These are phyloP conservation scores for Globisporangium sylvaticum DNA, from an alignment of 352 stramenopile genomes.

Conservation along the genomic window DNA sequence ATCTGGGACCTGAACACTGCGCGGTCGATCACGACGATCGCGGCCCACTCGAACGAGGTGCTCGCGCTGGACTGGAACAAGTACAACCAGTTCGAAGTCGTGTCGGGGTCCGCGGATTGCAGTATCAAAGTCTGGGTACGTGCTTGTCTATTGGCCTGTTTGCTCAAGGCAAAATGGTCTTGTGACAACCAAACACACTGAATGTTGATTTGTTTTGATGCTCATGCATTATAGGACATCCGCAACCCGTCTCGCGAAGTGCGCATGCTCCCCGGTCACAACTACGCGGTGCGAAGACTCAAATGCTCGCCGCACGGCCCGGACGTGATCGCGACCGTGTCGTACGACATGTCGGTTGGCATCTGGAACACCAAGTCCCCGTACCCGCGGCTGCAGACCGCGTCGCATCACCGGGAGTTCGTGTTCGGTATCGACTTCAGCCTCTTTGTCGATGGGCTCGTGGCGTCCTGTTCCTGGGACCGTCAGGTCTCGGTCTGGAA, in stretches of 20 bases:
- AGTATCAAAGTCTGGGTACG: slow-evolving; percentile 83
- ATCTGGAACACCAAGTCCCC: slow-evolving; percentile 85
- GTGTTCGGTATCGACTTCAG: slow-evolving; percentile 85
- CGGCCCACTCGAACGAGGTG: slow-evolving; percentile 80
- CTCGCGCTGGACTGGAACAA: slow-evolving; percentile 91
- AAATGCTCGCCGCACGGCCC: slow-evolving; percentile 85
- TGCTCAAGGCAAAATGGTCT: not conserved
- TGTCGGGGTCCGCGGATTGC: slow-evolving; percentile 81
- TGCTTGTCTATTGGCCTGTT: not conserved
- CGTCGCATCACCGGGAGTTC: slow-evolving; percentile 85
- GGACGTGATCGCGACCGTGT: slow-evolving; percentile 78
- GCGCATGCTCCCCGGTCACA: slow-evolving; percentile 70
- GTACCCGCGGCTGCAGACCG: slow-evolving; percentile 72
- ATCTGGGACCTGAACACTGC: slow-evolving; percentile 74
- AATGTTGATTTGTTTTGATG: not conserved
- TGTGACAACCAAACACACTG: not conserved
- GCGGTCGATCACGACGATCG: slow-evolving; percentile 52
- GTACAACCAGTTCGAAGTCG: slow-evolving; percentile 88
- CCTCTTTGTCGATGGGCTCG: slow-evolving; percentile 71
- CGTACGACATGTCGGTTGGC: slow-evolving; percentile 90
- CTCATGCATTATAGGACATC: slow-evolving; percentile 51
- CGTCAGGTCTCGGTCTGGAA: slow-evolving; percentile 75
- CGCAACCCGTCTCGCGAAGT: slow-evolving; percentile 66
- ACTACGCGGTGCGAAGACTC: slow-evolving; percentile 76
- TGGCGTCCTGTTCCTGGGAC: slow-evolving; percentile 82